Evolutionary conservation across 805 yeast genomes (phyloP).

Genomic region (Lipomyces lipofer): DNA sequence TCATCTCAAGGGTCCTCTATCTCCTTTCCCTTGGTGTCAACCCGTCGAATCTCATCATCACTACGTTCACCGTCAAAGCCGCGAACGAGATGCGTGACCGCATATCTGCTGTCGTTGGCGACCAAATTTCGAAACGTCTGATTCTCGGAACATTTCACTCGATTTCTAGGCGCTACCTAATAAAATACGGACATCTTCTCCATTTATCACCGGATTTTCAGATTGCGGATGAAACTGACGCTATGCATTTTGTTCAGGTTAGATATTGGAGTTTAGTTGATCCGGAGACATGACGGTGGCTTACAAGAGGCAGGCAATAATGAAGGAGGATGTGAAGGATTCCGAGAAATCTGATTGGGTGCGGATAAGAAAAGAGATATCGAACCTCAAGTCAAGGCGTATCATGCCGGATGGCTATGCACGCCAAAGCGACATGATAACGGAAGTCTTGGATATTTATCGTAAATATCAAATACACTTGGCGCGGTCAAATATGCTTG

Average conservation of each 20-base stretch:
- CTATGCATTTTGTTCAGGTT: conserved; percentile 43
- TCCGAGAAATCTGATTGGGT: conserved; percentile 7
- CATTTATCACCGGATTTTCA: conserved; percentile 45
- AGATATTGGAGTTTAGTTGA: too few relatives aligned
- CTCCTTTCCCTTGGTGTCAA: conserved; percentile 52
- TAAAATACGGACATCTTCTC: conserved; percentile 53
- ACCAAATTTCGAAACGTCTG: conserved; percentile 43
- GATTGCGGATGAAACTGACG: conserved; percentile 68
- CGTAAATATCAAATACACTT: conserved; percentile 54
- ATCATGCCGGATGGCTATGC: neutral
- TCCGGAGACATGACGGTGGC: too few relatives aligned
- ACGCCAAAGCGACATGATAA: neutral
- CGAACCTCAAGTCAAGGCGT: conserved; percentile 28
- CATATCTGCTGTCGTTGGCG: conserved; percentile 40
- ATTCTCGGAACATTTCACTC: conserved; percentile 90
- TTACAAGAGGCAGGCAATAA: conserved; percentile 40
- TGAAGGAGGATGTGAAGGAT: conserved; percentile 35
- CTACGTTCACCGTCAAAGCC: conserved; percentile 92
- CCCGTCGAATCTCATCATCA: conserved; percentile 71
- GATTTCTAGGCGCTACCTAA: conserved; percentile 63
- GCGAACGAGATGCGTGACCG: conserved; percentile 81
- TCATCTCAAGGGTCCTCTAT: conserved; percentile 68
- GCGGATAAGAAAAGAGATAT: conserved; percentile 4
- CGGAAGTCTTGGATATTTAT: conserved; percentile 44
- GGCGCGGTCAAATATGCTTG: conserved; percentile 49